Percentiles rank a stretch among this genome's conserved stretches.
phyloP scores from a whole-genome alignment of 306 rosid genomes.

The Cucurbita pepo region DNA sequence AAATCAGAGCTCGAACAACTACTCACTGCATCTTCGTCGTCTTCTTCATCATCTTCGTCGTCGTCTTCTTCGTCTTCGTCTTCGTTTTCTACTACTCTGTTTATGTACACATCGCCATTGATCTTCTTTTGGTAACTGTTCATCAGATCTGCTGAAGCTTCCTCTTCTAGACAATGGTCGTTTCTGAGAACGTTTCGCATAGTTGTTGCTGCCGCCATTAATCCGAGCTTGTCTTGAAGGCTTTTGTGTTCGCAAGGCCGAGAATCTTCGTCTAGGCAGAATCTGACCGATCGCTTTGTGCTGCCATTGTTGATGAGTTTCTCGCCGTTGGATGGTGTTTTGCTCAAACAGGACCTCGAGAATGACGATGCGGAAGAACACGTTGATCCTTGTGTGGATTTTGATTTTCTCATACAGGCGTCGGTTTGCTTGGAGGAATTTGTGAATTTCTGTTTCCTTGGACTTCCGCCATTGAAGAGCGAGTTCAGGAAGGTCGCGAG shows the following conservation, averaged over 20 bases:
- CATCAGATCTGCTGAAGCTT: not conserved
- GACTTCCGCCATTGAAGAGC: conserved; percentile 44
- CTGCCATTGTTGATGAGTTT: conserved; percentile 13
- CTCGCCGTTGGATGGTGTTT: conserved; percentile 56
- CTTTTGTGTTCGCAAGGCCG: conserved; percentile 72
- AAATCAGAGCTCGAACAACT: conserved; percentile 93
- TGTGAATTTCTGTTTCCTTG: conserved; percentile 37
- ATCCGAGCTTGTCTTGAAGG: conserved; percentile 5
- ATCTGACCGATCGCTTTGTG: conserved; percentile 67
- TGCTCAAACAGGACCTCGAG: conserved; percentile 84
- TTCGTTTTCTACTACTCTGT: not conserved
- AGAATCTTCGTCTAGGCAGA: conserved; percentile 72
- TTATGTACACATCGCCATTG: not conserved
- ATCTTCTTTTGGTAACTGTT: not conserved
- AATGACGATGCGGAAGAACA: conserved; percentile 85
- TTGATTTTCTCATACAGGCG: conserved; percentile 3
- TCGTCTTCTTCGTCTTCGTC: not conserved
- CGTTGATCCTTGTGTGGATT: conserved; percentile 26
- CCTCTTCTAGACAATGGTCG: conserved; percentile 12
- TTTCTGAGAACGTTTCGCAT: conserved; percentile 29
- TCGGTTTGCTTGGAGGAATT: not conserved
- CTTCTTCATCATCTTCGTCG: conserved; percentile 18
- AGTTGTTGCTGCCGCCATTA: conserved; percentile 11
- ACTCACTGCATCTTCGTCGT: conserved; percentile 57
- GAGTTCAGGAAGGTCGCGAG: conserved; percentile 76